Evolutionary conservation across 2,329 filamentous ascomycete species (phyloP), one percentile per base, ranked within the genome.

Genomic region (Lecanosticta acicola): DNA sequence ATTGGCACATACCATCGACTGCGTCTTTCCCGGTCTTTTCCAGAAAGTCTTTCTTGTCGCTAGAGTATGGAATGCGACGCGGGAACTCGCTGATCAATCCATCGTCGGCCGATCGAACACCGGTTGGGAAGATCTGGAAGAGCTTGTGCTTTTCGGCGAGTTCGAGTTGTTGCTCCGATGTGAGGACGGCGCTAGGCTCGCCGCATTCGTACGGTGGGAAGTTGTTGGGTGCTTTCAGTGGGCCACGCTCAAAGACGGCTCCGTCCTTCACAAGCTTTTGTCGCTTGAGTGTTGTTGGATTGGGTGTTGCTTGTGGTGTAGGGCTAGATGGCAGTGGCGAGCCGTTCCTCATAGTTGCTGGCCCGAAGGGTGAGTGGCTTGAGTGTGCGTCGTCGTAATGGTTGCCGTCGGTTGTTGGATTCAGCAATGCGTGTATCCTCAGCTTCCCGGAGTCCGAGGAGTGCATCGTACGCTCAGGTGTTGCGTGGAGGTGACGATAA

Each of bases 1-100:
- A 39, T 38, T 29, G 32, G 20, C 46, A 59, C 70, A 60, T 72
- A 93, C 91, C 86, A 76, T 96, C 85, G 57, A 96, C 94, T 50
- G 84, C 85, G 57, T 94, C 87, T 43, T 89, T 76, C 1, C 88
- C 87, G 3, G 91, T 97, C 71, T 87, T 94, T 54, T 84, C 80
- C 51, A 83, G 79, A 59, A 96, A 94, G 49, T 84, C 78, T 66
- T 94, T 94, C 74, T 96, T 97, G 55, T 88, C 86, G 64, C 90
- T 95, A 61, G 88, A 90, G 68, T 97, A 97, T 0, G 91, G 91
- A 48, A 96, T 94, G 59, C 91, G 88, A 33, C 70, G 64, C 8
- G 62, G 60, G 17, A 66, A 69, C 49, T 75, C 69, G n/a, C 59
- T 66, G 44, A 83, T 81, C 38, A 54, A 43, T 9, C 58, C 59